Evolutionary conservation across 495 filamentous ascomycete species (phyloP), one percentile per base, ranked within the genome.

Genomic region (Penicillium canescens): DNA sequence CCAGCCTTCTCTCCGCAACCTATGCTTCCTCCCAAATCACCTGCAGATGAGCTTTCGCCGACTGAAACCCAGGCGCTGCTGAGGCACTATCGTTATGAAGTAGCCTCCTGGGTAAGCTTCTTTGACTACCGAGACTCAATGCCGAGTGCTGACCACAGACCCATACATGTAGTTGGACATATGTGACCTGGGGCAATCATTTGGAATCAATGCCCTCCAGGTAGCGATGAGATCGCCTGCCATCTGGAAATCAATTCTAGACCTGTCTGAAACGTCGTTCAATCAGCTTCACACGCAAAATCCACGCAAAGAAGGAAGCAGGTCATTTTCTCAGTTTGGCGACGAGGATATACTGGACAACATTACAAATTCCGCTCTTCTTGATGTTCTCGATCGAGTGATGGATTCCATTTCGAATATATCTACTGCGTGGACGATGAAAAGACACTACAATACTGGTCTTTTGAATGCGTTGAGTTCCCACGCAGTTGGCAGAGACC

Each of bases 71-170:
- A 70, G 13, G 59, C 65, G n/a, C 57, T 69, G 16, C 47, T 73
- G 23, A 66, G 67, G 7, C 59, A 71, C 40, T 73, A 69, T 59
- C 66, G 66, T 12, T 73, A 73, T 50, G 48, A 68, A 28, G 58
- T 73, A 36, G 70, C 70, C 3, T 55, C 66, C 16, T 73, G 70
- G 70, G 70, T 73, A 55, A 43, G 67, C 41, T 16, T 34, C 6
- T 0, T 44, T 26, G 39, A 13, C n/a, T 31, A 28, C 5, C 20
- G 14, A 21, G 12, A 18, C 8, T 21, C 1, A 45, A 0, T 37
- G n/a, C 10, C 0, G 35, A 14, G 18, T 23, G 36, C 13, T 49
- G 13, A 26, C 7, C 14, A 18, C n/a, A 21, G 9, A 21, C 18
- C 28, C 23, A 23, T 18, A 18, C 18, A 1, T 18, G 33, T 14